A percentile compares a stretch with the other conserved stretches of the same genome.
Conservation (phyloP, 1,139 yeast species). For the Suzukiozyma palmioleophila region DNA sequence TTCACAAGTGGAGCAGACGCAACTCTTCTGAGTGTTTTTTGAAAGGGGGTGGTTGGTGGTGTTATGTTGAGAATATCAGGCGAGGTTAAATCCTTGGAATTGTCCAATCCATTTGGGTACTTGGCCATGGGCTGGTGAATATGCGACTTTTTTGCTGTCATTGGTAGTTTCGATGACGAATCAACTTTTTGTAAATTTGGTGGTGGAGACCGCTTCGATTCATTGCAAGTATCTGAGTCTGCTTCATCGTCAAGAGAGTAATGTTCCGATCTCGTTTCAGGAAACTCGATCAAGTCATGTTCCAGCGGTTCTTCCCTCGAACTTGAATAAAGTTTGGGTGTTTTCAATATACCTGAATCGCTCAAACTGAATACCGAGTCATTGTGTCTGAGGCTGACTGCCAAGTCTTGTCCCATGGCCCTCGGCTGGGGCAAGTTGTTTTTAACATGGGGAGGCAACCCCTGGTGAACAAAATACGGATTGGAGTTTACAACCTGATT, state of each 20-base stretch:
- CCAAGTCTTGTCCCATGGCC: conserved; percentile 17
- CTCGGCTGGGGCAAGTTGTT: conserved; percentile 4
- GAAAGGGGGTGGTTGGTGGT: conserved; percentile 35
- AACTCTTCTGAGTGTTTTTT: conserved; percentile 60
- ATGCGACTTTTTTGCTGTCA: neutral
- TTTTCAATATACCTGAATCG: conserved; percentile 23
- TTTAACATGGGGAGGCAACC: conserved; percentile 48
- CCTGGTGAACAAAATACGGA: conserved; percentile 52
- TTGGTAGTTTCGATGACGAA: neutral
- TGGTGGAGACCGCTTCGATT: neutral
- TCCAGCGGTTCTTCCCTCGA: conserved; percentile 1
- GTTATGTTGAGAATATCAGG: conserved; percentile 5
- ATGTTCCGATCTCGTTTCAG: conserved; percentile 3
- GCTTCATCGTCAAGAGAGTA: conserved; percentile 1
- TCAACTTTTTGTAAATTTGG: neutral
- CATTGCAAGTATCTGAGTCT: neutral
- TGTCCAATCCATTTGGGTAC: neutral
- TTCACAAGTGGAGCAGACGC: conserved; percentile 76
- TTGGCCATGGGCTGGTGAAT: neutral
- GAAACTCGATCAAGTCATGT: neutral
- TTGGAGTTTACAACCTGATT: conserved; percentile 36
- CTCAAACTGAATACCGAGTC: conserved; percentile 36
- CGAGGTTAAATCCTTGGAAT: neutral
- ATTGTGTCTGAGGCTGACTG: conserved; percentile 39
- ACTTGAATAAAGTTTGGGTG: conserved; percentile 16